These are phyloP conservation scores for Setaria italica DNA, from an alignment of 202 grass and related monocot genomes.

Conservation along the genomic window DNA sequence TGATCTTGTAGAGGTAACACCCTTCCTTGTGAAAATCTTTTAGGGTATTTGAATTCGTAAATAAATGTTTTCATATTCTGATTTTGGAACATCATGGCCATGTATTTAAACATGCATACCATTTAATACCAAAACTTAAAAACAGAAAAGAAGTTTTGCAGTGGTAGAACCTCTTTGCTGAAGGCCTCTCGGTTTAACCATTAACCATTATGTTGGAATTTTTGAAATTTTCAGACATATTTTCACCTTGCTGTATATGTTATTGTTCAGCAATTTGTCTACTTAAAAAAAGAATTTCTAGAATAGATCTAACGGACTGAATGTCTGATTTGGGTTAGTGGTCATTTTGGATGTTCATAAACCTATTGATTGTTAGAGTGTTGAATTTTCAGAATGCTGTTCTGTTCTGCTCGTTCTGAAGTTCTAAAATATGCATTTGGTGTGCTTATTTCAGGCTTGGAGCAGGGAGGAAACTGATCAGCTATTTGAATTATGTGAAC, in stretches of 20 bases:
- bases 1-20: background rate
- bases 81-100: background rate
- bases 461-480: constrained; percentile 95
- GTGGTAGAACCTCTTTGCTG: background rate
- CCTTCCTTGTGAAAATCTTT: background rate
- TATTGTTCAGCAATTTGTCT: constrained; percentile 13
- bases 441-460: constrained; percentile 73
- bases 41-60: constrained; percentile 25
- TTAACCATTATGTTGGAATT: background rate
- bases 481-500: constrained; percentile 87
- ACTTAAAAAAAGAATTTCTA: constrained; percentile 29
- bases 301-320: background rate
- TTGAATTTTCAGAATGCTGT: constrained; percentile 10
- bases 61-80: constrained; percentile 9
- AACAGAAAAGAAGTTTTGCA: background rate
- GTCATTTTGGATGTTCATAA: constrained; percentile 8
- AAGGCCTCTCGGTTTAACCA: background rate
- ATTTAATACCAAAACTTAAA: background rate
- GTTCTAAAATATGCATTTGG: constrained; percentile 42
- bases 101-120: background rate
- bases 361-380: background rate
- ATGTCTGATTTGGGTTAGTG: constrained; percentile 17
- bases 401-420: constrained; percentile 5
- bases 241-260: constrained; percentile 1
- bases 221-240: constrained; percentile 6